Evolutionary conservation across 2,329 filamentous ascomycete genomes (phyloP).

Genomic region (Xylaria polymorpha): DNA sequence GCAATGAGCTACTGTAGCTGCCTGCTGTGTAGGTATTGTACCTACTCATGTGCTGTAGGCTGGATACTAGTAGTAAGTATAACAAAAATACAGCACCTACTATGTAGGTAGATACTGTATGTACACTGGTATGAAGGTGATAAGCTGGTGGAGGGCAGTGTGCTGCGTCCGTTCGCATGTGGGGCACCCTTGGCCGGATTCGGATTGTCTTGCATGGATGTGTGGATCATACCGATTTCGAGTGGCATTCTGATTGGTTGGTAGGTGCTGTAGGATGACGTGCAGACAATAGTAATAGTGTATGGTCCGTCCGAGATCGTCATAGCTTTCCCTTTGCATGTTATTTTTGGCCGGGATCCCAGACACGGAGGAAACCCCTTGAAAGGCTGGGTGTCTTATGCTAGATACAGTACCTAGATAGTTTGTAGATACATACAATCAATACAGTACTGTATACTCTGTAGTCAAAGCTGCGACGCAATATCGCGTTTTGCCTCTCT

Average conservation of each 20-base stretch:
- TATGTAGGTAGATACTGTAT: no score
- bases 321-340: constrained; percentile 14
- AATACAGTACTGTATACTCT: no score
- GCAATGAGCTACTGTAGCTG: not conserved
- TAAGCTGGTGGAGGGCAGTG: not conserved
- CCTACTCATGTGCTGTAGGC: not conserved
- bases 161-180: constrained; percentile 7
- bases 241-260: constrained; percentile 19
- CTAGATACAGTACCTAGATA: no score
- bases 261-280: constrained; percentile 33
- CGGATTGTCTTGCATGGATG: constrained; percentile 31
- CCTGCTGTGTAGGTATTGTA: not conserved
- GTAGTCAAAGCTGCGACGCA: not conserved
- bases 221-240: constrained; percentile 8
- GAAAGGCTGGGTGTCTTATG: constrained; percentile 6
- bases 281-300: constrained; percentile 34
- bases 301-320: constrained; percentile 10
- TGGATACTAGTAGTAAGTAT: no score
- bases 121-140: not conserved
- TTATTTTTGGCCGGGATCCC: constrained; percentile 14
- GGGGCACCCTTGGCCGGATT: constrained; percentile 25
- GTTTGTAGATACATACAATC: not conserved
- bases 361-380: constrained; percentile 12
- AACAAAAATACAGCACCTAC: not conserved
- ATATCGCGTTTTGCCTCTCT: constrained; percentile 3